phyloP scores from a whole-genome alignment of 2,329 filamentous ascomycete genomes.

The Myriosclerotinia curreyana region DNA sequence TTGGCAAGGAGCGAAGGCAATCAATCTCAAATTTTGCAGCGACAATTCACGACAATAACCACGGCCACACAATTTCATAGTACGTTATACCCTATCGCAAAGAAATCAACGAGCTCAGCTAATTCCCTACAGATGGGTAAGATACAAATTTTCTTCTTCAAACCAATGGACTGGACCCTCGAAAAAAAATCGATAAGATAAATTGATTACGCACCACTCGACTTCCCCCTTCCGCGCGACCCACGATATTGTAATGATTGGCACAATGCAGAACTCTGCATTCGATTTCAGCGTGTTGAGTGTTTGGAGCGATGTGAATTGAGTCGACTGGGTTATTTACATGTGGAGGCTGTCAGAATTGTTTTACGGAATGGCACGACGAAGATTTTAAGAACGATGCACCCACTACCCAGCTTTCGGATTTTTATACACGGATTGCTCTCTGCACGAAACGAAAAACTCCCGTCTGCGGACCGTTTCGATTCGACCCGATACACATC shows the following conservation, averaged over 20 bases:
- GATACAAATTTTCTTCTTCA: conserved; percentile 40
- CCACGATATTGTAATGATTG: neutral
- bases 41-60: conserved; percentile 47
- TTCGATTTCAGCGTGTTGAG: neutral
- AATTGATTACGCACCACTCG: conserved; percentile 8
- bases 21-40: conserved; percentile 27
- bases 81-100: conserved; percentile 40
- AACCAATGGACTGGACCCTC: conserved; percentile 10
- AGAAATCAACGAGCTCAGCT: conserved; percentile 36
- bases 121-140: conserved; percentile 57
- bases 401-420: neutral
- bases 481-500: neutral
- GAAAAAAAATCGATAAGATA: conserved; percentile 3
- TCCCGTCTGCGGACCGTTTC: neutral
- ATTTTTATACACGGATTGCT: neutral
- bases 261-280: neutral
- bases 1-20: conserved; percentile 19
- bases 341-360: neutral
- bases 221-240: neutral
- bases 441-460: neutral
- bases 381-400: neutral
- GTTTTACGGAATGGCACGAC: neutral
- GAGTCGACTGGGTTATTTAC: neutral
- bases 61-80: conserved; percentile 46
- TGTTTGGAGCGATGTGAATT: neutral